These are phyloP conservation scores for Anisodus tanguticus DNA, from an alignment of 257 asterid species.

Conservation along the genomic window DNA sequence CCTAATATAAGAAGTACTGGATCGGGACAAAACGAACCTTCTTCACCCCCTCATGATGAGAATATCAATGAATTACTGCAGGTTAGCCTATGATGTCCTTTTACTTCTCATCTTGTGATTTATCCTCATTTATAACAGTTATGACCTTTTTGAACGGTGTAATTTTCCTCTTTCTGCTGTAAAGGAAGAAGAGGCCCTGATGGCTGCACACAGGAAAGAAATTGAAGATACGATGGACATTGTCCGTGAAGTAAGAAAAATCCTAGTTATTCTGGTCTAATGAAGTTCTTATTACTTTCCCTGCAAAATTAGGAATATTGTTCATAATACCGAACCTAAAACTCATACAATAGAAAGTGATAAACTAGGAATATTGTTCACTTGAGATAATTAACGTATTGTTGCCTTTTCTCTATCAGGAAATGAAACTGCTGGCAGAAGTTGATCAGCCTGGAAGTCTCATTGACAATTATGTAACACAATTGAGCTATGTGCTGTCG, in stretches of 20 bases:
- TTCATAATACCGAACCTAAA: neutral
- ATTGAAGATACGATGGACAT: slow-evolving; percentile 99
- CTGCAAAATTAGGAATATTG: neutral
- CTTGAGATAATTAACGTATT: slow-evolving; percentile 25
- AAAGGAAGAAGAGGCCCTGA: slow-evolving; percentile 96
- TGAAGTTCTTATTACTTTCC: neutral
- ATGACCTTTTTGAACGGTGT: slow-evolving; percentile 17
- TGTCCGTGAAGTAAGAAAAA: slow-evolving; percentile 81
- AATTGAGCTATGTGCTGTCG: slow-evolving; percentile 86
- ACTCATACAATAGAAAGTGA: no score
- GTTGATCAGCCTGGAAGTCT: slow-evolving; percentile 99
- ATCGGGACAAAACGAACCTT: slow-evolving; percentile 42
- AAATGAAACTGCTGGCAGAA: slow-evolving; percentile 94
- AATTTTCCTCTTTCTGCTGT: slow-evolving; percentile 35
- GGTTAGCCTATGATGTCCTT: slow-evolving; percentile 51
- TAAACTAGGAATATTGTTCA: neutral
- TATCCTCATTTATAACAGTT: neutral
- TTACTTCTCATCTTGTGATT: neutral
- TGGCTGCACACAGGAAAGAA: slow-evolving; percentile 94
- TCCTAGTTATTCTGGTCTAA: neutral
- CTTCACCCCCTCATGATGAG: slow-evolving; percentile 59
- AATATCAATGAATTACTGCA: slow-evolving; percentile 87
- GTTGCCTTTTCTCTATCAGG: slow-evolving; percentile 55
- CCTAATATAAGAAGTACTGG: slow-evolving; percentile 47
- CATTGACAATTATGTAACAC: slow-evolving; percentile 86